These are phyloP conservation scores for Camelina hispida DNA, from an alignment of 345 rosid species.

Conservation along the genomic window DNA sequence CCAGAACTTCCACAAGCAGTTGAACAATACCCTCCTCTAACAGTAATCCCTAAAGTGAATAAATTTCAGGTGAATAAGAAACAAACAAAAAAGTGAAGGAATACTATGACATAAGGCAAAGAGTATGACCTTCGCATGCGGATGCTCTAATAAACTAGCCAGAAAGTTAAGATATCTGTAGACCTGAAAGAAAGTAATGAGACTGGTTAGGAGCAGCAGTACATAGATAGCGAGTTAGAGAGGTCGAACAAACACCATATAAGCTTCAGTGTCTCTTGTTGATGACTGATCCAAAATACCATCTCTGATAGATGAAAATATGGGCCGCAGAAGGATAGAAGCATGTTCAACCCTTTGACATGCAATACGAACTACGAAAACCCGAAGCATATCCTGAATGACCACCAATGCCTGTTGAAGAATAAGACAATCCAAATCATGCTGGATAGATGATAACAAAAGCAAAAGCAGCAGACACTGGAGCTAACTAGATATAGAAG, in stretches of 20 bases:
- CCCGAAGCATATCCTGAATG: constrained; percentile 93
- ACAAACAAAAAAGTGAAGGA: neutral
- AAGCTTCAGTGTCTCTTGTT: constrained; percentile 64
- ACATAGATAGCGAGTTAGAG: constrained; percentile 30
- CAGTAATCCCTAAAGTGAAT: constrained; percentile 62
- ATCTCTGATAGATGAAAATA: constrained; percentile 64
- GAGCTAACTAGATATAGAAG: constrained; percentile 38
- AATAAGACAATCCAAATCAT: constrained; percentile 33
- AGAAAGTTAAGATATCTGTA: constrained; percentile 76
- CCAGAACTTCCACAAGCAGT: constrained; percentile 61
- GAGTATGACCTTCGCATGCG: constrained; percentile 67
- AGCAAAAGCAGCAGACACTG: constrained; percentile 29
- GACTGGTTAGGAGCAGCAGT: constrained; percentile 34
- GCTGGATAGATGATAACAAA: constrained; percentile 32
- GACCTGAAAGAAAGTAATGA: constrained; percentile 56
- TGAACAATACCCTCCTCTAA: constrained; percentile 68
- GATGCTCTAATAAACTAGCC: constrained; percentile 88
- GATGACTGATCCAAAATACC: constrained; percentile 53
- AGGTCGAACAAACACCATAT: constrained; percentile 65
- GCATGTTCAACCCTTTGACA: constrained; percentile 78
- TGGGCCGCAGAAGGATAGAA: constrained; percentile 71
- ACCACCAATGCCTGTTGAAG: constrained; percentile 75
- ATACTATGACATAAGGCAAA: constrained; percentile 33
- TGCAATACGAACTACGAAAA: constrained; percentile 84
- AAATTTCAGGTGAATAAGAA: constrained; percentile 19